Base-by-base conservation (phyloP, 1,139 yeast species). In the Zygotorulaspora mrakii region DNA sequence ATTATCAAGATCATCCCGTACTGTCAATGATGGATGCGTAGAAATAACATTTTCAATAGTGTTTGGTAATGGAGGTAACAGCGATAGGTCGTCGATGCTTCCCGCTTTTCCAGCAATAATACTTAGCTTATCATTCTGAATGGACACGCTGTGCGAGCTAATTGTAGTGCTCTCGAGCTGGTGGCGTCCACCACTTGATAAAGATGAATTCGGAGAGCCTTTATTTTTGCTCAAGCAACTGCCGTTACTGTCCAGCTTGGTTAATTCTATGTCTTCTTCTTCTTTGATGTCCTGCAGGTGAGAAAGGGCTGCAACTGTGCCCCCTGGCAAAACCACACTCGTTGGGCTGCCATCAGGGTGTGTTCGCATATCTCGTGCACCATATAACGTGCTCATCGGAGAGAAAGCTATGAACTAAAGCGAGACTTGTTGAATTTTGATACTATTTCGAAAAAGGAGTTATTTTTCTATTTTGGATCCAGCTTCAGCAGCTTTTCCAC, bases 31-130 rank as follows among this genome's bases (percentile, higher is more conserved):
- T 5, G 31, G n/a, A 10, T 28, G 31, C 22, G n/a, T 25, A 32
- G 20, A 31, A 16, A 17, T 29, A 32, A 13, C 26, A 23, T 25
- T 28, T 16, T 50, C 52, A 8, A 36, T 35, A 2, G 48, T 39
- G 23, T 48, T 43, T 14, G 64, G 64, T 33, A 59, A 39, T 4
- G 64, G 64, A 13, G 64, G 64, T 22, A 59, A 40, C 28, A 59
- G 40, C 13, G 50, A 42, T 16, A 52, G 35, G 30, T 54, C 57
- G 25, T 51, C 56, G 17, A 40, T 42, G 29, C 52, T 49, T 11
- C 35, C 36, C 6, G 37, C 35, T 22, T n/a, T 34, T 23, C 7
- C 27, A 17, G 10, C 18, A 12, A 17, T n/a, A n/a, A n/a, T n/a
- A n/a, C n/a, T n/a, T n/a, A n/a, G n/a, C n/a, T n/a, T n/a, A n/a